These are phyloP conservation scores for Lomentospora prolificans DNA, from an alignment of 2,329 filamentous ascomycete species.

Conservation along the genomic window DNA sequence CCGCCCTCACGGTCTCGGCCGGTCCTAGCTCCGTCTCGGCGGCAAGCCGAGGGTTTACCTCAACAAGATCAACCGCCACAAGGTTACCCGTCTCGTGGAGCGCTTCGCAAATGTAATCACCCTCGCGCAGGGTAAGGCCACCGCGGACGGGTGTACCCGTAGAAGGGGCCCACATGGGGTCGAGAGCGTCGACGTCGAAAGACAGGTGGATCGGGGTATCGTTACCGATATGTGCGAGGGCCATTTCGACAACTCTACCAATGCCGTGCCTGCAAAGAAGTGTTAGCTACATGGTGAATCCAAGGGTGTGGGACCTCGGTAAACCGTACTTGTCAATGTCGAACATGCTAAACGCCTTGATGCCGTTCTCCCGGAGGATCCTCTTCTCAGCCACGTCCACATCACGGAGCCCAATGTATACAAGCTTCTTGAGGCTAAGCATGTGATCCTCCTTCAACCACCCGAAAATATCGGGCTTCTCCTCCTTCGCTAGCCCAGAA, in stretches of 20 bases:
- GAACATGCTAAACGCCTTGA: constrained; percentile 98
- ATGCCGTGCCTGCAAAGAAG: constrained; percentile 63
- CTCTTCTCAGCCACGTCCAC: constrained; percentile 92
- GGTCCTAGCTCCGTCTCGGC: constrained; percentile 52
- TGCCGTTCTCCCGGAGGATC: constrained; percentile 76
- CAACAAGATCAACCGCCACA: constrained; percentile 71
- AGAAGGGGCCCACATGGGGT: constrained; percentile 92
- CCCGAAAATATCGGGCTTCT: constrained; percentile 72
- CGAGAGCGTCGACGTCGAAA: constrained; percentile 93
- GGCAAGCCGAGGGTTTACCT: constrained; percentile 68
- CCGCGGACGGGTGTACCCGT: constrained; percentile 93
- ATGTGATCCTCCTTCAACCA: constrained; percentile 71
- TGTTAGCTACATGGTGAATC: too few species aligned
- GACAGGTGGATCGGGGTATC: constrained; percentile 96
- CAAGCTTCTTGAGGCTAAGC: constrained; percentile 69
- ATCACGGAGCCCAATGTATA: constrained; percentile 92
- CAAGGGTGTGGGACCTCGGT: too few species aligned
- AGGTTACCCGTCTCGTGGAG: constrained; percentile 72
- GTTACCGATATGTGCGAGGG: constrained; percentile 85
- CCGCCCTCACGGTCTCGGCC: constrained; percentile 78
- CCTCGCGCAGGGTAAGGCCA: constrained; percentile 85
- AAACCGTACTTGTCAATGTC: constrained; percentile 73
- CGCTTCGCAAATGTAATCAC: constrained; percentile 90
- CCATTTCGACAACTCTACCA: constrained; percentile 94
- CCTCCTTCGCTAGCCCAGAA: constrained; percentile 71